Conservation (phyloP, 768 basidiomycete genomes). For the Mycena amicta region DNA sequence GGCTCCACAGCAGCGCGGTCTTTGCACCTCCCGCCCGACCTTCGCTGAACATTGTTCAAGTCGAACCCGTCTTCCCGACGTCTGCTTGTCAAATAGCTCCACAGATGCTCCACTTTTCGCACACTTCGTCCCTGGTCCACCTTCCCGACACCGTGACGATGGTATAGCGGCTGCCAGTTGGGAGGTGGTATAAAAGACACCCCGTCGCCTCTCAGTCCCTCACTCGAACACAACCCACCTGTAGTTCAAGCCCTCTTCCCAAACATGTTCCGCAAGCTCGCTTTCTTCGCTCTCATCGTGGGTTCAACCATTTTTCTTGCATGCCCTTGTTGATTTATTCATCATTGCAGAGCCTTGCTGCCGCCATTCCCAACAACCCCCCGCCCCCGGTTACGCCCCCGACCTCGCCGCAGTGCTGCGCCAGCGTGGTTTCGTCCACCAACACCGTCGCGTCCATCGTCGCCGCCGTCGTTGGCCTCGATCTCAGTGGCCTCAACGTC, state of each 20-base stretch:
- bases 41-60: too few relatives aligned
- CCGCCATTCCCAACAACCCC: background rate
- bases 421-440: background rate
- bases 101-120: background rate
- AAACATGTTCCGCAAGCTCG: background rate
- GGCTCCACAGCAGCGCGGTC: too few relatives aligned
- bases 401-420: background rate
- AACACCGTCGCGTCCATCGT: background rate
- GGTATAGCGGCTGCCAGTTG: background rate
- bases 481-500: constrained; percentile 1
- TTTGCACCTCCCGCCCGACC: too few relatives aligned
- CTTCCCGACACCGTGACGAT: background rate
- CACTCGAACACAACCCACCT: background rate
- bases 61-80: too few relatives aligned
- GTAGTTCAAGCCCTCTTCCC: background rate
- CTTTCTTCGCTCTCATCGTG: background rate
- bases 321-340: background rate
- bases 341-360: background rate
- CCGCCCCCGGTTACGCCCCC: background rate
- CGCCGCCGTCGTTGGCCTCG: background rate
- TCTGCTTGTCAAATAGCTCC: too few relatives aligned
- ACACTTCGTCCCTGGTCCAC: background rate
- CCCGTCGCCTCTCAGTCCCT: background rate
- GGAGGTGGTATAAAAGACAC: background rate
- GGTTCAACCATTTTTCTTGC: background rate